Conservation (phyloP, 2,329 filamentous ascomycete genomes). For the Colletotrichum spinosum region DNA sequence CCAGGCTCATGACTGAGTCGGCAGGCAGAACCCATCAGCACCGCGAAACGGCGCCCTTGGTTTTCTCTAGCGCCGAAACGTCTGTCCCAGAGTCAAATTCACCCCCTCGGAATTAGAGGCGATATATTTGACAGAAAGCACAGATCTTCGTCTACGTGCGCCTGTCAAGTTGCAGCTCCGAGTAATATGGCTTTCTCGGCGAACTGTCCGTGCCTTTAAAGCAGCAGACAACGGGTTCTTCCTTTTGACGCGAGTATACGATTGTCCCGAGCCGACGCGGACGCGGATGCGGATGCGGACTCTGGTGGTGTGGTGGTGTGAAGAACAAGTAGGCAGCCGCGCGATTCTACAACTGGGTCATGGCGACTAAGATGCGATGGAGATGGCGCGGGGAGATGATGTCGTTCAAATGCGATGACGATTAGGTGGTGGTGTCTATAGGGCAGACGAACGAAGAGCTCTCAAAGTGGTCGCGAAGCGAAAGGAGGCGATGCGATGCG, state of each 20-base stretch:
- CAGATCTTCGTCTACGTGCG: slow-evolving; percentile 29
- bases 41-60: no score
- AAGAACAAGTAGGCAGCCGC: neutral
- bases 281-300: no score
- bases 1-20: neutral
- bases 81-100: no score
- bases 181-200: slow-evolving; percentile 9
- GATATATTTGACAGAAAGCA: slow-evolving; percentile 4
- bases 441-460: neutral
- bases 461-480: slow-evolving; percentile 15
- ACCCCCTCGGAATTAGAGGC: neutral
- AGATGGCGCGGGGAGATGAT: slow-evolving; percentile 6
- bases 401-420: slow-evolving; percentile 18
- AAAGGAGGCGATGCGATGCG: slow-evolving; percentile 23
- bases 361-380: slow-evolving; percentile 7
- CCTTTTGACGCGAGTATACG: slow-evolving; percentile 25
- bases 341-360: slow-evolving; percentile 9
- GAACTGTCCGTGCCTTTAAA: slow-evolving; percentile 14
- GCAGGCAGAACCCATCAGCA: slow-evolving; percentile 11
- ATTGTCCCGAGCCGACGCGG: no score
- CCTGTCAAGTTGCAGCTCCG: slow-evolving; percentile 29
- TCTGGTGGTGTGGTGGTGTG: neutral
- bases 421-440: slow-evolving; percentile 1
- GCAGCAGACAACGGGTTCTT: neutral
- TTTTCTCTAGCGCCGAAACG: no score